These are phyloP conservation scores for Apiospora sp. DNA, from an alignment of 2,329 filamentous ascomycete species.

Conservation along the genomic window DNA sequence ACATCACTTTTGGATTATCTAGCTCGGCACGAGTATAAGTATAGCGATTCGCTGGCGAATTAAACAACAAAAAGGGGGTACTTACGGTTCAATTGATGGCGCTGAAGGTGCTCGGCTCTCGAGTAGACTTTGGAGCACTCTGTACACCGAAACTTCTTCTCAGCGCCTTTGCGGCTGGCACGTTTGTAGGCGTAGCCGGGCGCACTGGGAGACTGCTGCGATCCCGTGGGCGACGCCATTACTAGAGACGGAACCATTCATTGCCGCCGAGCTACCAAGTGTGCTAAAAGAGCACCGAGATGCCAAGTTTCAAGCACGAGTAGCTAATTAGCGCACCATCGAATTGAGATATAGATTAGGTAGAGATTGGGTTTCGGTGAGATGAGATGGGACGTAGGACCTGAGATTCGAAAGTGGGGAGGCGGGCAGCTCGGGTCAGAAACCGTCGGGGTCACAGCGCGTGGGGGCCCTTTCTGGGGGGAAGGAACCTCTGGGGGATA, in stretches of 20 bases:
- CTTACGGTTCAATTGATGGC: constrained; percentile 84
- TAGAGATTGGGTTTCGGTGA: neutral
- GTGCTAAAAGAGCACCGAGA: neutral
- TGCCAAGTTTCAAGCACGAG: no score
- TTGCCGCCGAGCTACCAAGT: neutral
- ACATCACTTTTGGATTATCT: constrained; percentile 85
- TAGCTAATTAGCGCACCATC: neutral
- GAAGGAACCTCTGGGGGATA: constrained; percentile 14
- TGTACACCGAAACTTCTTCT: constrained; percentile 14
- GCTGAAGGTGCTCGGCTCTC: constrained; percentile 80
- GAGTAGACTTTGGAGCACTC: constrained; percentile 81
- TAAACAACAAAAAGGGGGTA: neutral
- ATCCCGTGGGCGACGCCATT: constrained; percentile 11
- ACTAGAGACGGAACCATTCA: neutral
- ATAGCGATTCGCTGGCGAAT: constrained; percentile 33
- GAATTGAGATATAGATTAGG: constrained; percentile 2
- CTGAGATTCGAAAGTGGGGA: neutral
- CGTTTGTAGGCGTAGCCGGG: constrained; percentile 21
- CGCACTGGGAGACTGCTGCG: constrained; percentile 15
- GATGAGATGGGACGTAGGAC: neutral
- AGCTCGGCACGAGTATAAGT: constrained; percentile 26
- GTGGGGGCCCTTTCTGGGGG: neutral
- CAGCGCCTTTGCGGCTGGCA: constrained; percentile 18
- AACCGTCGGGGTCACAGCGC: neutral
- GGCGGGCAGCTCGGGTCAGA: neutral